Percentiles rank a stretch among this genome's conserved stretches.
Conservation (phyloP, 352 stramenopile genomes). For the Achlya hypogyna region DNA sequence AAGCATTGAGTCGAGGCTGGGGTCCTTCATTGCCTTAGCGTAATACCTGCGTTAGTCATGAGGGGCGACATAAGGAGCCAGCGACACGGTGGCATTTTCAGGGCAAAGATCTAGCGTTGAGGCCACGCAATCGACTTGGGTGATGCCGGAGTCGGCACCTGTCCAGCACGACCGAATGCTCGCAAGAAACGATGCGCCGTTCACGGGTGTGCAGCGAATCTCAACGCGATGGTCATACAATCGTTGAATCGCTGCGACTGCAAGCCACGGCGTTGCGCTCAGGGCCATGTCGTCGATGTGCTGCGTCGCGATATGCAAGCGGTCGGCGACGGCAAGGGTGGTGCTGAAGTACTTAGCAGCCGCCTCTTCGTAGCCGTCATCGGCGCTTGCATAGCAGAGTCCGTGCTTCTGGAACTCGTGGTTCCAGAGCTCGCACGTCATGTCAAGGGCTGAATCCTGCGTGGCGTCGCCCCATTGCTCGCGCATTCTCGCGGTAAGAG, state of each 20-base stretch:
- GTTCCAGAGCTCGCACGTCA: slow-evolving; percentile 73
- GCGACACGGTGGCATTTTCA: neutral
- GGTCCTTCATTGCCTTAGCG: no score
- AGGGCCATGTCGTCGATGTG: slow-evolving; percentile 48
- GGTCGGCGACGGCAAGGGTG: slow-evolving; percentile 38
- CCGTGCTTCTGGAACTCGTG: slow-evolving; percentile 82
- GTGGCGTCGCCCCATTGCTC: slow-evolving; percentile 61
- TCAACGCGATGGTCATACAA: neutral
- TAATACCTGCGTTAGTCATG: no score
- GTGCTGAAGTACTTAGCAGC: slow-evolving; percentile 58
- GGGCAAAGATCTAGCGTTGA: neutral
- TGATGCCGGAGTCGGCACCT: neutral
- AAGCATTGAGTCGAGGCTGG: no score
- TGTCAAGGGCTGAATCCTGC: slow-evolving; percentile 35
- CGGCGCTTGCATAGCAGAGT: slow-evolving; percentile 49
- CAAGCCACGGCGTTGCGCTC: neutral
- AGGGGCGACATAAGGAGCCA: neutral
- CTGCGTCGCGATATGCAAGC: slow-evolving; percentile 29
- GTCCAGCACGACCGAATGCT: slow-evolving; percentile 14
- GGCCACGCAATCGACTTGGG: neutral
- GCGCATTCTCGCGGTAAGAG: slow-evolving; percentile 39
- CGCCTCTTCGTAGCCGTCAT: slow-evolving; percentile 33
- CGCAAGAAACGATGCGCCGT: neutral
- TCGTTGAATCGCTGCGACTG: neutral
- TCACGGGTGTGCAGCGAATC: neutral